These are phyloP conservation scores for Geotrichum fermentans DNA, from an alignment of 1,139 yeast genomes.

Conservation along the genomic window DNA sequence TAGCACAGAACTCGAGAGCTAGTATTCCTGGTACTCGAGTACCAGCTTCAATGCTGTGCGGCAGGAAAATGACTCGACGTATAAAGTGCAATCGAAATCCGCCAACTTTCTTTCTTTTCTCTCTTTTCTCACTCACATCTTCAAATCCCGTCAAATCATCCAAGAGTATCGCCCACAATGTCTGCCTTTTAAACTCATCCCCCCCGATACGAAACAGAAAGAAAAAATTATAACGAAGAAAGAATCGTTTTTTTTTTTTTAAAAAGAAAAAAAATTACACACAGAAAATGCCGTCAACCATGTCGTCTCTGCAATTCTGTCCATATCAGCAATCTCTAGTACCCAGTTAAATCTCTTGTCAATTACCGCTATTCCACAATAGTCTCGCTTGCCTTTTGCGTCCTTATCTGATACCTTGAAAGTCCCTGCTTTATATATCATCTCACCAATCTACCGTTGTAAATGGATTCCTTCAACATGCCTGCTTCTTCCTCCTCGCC, in stretches of 20 bases:
- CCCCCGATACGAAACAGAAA: not conserved
- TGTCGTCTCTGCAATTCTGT: conserved; percentile 1
- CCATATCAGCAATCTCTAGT: conserved; percentile 4
- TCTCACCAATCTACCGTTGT: too few species aligned
- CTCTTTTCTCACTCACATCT: not conserved
- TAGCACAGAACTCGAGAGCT: too few species aligned
- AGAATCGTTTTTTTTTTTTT: not conserved
- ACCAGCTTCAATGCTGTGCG: too few species aligned
- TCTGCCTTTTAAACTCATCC: conserved; percentile 11
- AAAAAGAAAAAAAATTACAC: conserved; percentile 1
- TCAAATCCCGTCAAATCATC: too few species aligned
- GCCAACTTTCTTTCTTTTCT: not conserved
- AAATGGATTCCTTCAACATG: too few species aligned
- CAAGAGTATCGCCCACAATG: conserved; percentile 3
- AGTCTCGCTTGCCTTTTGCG: not conserved
- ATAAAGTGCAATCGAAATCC: not conserved
- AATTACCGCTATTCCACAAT: not conserved
- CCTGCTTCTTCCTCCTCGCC: too few species aligned
- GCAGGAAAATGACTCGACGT: too few species aligned
- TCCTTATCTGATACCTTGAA: too few species aligned
- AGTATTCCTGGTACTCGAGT: too few species aligned
- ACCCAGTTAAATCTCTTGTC: conserved; percentile 4
- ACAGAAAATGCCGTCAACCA: conserved; percentile 6
- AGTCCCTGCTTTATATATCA: too few species aligned
- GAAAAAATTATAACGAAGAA: not conserved